These are phyloP conservation scores for Tillandsia leiboldiana DNA, from an alignment of 176 grass and related monocot genomes.

Conservation along the genomic window DNA sequence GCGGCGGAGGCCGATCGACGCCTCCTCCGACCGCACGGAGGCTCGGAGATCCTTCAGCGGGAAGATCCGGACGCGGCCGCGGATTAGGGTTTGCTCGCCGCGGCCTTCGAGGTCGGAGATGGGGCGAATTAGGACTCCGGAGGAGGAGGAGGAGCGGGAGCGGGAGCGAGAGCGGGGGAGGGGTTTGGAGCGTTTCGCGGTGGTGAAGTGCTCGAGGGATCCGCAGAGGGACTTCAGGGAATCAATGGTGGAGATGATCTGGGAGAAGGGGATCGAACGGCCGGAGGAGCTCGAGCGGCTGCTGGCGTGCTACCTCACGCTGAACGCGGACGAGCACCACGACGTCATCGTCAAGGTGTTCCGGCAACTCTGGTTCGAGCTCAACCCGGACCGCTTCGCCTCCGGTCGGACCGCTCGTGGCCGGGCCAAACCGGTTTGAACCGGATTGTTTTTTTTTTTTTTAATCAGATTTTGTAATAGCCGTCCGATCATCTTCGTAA, in stretches of 20 bases:
- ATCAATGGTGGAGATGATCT: conserved; percentile 89
- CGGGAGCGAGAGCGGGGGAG: conserved; percentile 2
- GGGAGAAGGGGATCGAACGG: conserved; percentile 57
- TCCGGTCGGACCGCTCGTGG: not conserved
- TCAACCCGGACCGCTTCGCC: conserved; percentile 30
- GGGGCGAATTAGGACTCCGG: not conserved
- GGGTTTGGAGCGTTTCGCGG: conserved; percentile 58
- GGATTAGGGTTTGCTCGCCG: conserved; percentile 33
- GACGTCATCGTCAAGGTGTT: conserved; percentile 89
- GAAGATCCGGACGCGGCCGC: conserved; percentile 6
- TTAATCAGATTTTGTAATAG: not conserved
- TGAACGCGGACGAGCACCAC: conserved; percentile 86
- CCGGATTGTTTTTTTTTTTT: conserved; percentile 6
- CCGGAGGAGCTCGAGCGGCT: conserved; percentile 73
- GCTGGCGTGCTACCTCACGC: conserved; percentile 77
- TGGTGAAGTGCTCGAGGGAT: conserved; percentile 65
- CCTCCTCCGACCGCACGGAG: not conserved
- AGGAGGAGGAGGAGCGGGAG: not conserved
- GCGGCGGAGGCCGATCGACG: not conserved
- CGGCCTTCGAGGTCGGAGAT: conserved; percentile 3
- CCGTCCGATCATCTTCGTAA: too few species aligned
- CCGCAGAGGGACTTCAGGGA: conserved; percentile 64
- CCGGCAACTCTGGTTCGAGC: conserved; percentile 72
- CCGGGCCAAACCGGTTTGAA: conserved; percentile 1
- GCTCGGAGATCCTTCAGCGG: conserved; percentile 38